Base-by-base conservation (phyloP, 2,329 filamentous ascomycete species). In the Fusarium compactum region DNA sequence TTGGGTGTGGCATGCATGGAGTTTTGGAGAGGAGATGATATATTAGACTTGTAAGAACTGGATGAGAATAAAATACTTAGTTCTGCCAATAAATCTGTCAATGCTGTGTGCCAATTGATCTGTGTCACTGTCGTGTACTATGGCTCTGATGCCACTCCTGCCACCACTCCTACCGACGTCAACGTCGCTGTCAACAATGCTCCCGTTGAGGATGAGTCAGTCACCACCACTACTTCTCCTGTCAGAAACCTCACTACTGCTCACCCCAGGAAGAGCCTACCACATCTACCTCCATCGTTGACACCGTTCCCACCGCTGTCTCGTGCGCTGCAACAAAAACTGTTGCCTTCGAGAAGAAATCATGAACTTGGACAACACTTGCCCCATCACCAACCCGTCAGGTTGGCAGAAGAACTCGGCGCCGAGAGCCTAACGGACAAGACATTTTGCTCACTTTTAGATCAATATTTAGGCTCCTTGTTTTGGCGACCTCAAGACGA, bases 21-120 rank as follows among this genome's bases (percentile, higher is more conserved):
- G 65, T 69, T 69, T 61, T 24, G 40, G 53, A 48, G 65, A 20
- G 65, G 11, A n/a, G 24, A 48, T 29, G 50, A 40, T 61, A 50
- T 51, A 65, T 47, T 69, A 69, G 60, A 69, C 43, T 54, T 69
- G 65, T 62, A 69, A 65, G 24, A 65, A 50, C 61, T 60, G 40
- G 48, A 69, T 38, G 53, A 59, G 27, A 56, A 60, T 61, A 34
- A 56, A 44, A 44, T 38, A 38, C 34, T 38, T 38, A 38, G 18
- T 18, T 38, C 34, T 38, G 34, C 18, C 30, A 16, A 16, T 8
- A 8, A 8, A 32, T 32, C 7, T 32, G 15, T 4, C 32, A 18
- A 34, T 18, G 9, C 32, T 18, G 32, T 34, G 2, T n/a, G 18
- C 10, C 3, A n/a, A n/a, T 38, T 7, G 18, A n/a, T n/a, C 34